Evolutionary conservation across 352 stramenopile genomes (phyloP).

Genomic region (Globisporangium irregulare): DNA sequence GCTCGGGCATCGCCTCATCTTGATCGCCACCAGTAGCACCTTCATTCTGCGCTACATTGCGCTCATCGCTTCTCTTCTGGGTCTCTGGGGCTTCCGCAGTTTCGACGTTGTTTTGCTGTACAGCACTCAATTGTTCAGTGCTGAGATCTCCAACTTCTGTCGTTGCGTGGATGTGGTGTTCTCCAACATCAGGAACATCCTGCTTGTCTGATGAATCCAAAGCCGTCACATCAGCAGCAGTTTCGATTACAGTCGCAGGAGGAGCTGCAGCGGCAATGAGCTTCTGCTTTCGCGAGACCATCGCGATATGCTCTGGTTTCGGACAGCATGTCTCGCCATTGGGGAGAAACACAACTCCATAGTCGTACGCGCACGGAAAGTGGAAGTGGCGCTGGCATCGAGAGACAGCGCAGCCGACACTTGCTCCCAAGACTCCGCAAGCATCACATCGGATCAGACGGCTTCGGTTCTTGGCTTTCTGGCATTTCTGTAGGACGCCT

Average conservation of each 20-base stretch:
- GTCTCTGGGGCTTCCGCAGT: background rate
- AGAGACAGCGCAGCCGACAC: conserved; percentile 85
- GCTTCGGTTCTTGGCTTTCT: conserved; percentile 86
- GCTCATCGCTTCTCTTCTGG: background rate
- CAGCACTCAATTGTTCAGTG: background rate
- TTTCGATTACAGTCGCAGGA: background rate
- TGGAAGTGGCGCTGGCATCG: conserved; percentile 92
- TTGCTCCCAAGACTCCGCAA: conserved; percentile 89
- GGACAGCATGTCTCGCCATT: conserved; percentile 73
- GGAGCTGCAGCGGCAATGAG: background rate
- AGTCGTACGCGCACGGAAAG: conserved; percentile 89
- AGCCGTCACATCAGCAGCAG: background rate
- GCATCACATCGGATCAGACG: conserved; percentile 89
- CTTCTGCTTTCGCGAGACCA: conserved; percentile 35
- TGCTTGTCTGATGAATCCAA: background rate
- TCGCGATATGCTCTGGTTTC: conserved; percentile 43
- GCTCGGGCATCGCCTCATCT: background rate
- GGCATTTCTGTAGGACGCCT: conserved; percentile 79
- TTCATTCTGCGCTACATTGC: background rate
- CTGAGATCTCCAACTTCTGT: background rate
- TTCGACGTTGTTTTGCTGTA: background rate
- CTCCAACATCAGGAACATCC: background rate
- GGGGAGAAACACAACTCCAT: conserved; percentile 63
- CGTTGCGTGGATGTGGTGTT: background rate
- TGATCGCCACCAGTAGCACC: background rate